Evolutionary conservation across 1,284 basidiomycete species (phyloP).

Genomic region (Moesziomyces aphidis): DNA sequence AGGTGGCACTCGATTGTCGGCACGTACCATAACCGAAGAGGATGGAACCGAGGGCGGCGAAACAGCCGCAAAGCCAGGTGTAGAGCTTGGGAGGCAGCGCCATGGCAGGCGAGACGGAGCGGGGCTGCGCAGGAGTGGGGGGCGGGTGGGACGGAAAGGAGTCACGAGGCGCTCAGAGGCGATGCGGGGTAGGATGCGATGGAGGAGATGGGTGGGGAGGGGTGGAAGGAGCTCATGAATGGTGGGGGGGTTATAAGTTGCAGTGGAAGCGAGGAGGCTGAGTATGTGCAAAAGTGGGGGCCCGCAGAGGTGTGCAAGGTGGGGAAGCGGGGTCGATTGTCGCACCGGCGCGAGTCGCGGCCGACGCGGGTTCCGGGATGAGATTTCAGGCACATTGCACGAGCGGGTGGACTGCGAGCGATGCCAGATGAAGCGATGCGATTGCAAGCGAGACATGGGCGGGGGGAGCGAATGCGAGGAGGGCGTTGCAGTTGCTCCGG

Average conservation of each 20-base stretch:
- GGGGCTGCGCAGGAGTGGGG: not conserved
- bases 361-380: no score
- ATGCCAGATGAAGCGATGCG: not conserved
- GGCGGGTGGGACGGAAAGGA: not conserved
- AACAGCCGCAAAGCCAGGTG: conserved; percentile 72
- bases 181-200: not conserved
- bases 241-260: conserved; percentile 11
- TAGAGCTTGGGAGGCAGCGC: conserved; percentile 66
- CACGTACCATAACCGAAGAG: conserved; percentile 34
- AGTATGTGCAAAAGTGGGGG: conserved; percentile 14
- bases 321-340: conserved; percentile 1
- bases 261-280: not conserved
- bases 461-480: not conserved
- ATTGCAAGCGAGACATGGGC: not conserved
- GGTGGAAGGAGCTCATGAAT: not conserved
- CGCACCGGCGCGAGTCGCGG: no score
- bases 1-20: no score
- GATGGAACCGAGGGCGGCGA: conserved; percentile 69
- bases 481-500: not conserved
- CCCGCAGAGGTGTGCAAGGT: conserved; percentile 20
- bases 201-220: not conserved
- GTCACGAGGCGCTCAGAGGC: not conserved
- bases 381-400: not conserved
- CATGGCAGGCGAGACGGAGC: conserved; percentile 38
- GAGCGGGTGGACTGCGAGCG: not conserved